Conservation (phyloP, 1,139 yeast species). For the Kodamaea fungicola region DNA sequence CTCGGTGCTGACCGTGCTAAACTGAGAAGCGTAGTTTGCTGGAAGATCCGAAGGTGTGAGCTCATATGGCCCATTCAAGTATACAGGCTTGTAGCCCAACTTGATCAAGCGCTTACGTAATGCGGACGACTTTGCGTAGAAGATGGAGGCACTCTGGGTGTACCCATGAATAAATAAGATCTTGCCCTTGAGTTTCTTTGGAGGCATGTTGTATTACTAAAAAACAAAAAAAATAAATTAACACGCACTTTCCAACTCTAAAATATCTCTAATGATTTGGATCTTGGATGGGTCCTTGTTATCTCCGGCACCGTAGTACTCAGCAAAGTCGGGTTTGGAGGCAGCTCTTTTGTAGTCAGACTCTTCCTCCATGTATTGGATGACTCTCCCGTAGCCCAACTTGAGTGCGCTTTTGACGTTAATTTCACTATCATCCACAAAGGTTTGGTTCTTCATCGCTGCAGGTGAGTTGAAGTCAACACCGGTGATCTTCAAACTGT, state of each 20-base stretch:
- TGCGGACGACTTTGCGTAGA: slow-evolving; percentile 47
- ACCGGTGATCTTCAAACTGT: slow-evolving; percentile 63
- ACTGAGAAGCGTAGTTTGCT: slow-evolving; percentile 37
- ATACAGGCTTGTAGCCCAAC: slow-evolving; percentile 54
- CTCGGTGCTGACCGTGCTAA: slow-evolving; percentile 23
- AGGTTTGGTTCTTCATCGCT: slow-evolving; percentile 38
- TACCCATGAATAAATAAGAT: slow-evolving; percentile 44
- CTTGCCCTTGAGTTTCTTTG: slow-evolving; percentile 14
- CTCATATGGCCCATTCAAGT: slow-evolving; percentile 71
- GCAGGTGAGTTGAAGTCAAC: slow-evolving; percentile 44
- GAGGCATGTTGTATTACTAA: slow-evolving; percentile 5
- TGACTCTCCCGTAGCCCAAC: slow-evolving; percentile 49
- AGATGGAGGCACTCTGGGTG: slow-evolving; percentile 42
- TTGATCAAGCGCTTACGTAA: slow-evolving; percentile 37
- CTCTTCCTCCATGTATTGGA: slow-evolving; percentile 57
- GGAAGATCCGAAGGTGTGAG: slow-evolving; percentile 70
- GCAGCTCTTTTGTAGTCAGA: slow-evolving; percentile 34
- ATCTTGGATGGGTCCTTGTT: slow-evolving; percentile 26
- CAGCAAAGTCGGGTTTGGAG: slow-evolving; percentile 26
- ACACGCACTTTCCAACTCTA: slow-evolving; percentile 20
- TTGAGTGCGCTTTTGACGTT: slow-evolving; percentile 57
- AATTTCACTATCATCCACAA: slow-evolving; percentile 79
- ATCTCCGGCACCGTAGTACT: slow-evolving; percentile 36
- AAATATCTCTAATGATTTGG: slow-evolving; percentile 28
- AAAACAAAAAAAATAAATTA: slow-evolving; percentile 8